Percentiles rank a stretch among this genome's conserved stretches.
These are phyloP conservation scores for Quercus ilex DNA, from an alignment of 306 rosid species.

Conservation along the genomic window DNA sequence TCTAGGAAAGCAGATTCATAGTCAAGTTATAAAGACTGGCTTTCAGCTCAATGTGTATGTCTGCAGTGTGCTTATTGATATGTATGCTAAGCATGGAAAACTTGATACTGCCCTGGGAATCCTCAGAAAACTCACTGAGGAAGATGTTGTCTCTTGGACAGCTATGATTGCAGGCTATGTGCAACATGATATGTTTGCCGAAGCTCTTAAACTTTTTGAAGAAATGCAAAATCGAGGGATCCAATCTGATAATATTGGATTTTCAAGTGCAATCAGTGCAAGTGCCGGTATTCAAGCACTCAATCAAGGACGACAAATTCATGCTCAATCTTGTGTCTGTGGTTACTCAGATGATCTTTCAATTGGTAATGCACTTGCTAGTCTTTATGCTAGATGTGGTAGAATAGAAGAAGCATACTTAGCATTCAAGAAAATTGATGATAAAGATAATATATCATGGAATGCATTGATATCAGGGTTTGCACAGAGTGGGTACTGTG, in stretches of 20 bases:
- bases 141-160: slow-evolving; percentile 83
- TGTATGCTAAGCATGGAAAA: slow-evolving; percentile 83
- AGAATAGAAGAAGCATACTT: slow-evolving; percentile 56
- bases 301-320: slow-evolving; percentile 74
- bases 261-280: slow-evolving; percentile 80
- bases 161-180: slow-evolving; percentile 88
- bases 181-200: slow-evolving; percentile 58
- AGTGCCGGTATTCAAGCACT: slow-evolving; percentile 78
- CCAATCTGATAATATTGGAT: slow-evolving; percentile 69
- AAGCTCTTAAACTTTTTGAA: slow-evolving; percentile 66
- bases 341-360: slow-evolving; percentile 75
- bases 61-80: slow-evolving; percentile 81
- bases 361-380: slow-evolving; percentile 73
- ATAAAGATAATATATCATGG: slow-evolving; percentile 72
- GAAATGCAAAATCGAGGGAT: slow-evolving; percentile 74
- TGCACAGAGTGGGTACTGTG: slow-evolving; percentile 68
- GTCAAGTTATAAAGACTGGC: slow-evolving; percentile 73
- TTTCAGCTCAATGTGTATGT: slow-evolving; percentile 75
- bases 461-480: slow-evolving; percentile 80
- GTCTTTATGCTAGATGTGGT: slow-evolving; percentile 86
- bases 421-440: slow-evolving; percentile 55
- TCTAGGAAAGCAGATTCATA: slow-evolving; percentile 81
- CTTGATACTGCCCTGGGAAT: slow-evolving; percentile 59
- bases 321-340: slow-evolving; percentile 63
- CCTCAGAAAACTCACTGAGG: slow-evolving; percentile 49